Evolutionary conservation across 257 asterid genomes (phyloP).

Genomic region (Thymus mandschuricus): DNA sequence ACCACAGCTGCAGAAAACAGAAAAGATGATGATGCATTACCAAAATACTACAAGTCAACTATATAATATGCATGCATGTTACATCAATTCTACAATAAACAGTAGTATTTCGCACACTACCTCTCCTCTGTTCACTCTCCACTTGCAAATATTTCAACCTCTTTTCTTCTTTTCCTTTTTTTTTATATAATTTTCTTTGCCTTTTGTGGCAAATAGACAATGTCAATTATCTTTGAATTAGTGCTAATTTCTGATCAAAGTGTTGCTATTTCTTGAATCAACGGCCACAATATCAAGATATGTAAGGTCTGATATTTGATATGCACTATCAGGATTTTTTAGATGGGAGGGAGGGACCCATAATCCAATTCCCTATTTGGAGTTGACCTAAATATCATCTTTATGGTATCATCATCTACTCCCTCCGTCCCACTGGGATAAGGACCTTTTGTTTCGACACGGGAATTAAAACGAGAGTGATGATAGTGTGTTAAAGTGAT

Average conservation of each 20-base stretch:
- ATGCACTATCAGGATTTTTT: not conserved
- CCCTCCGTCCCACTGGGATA: too few relatives aligned
- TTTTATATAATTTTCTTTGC: constrained; percentile 1
- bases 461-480: too few relatives aligned
- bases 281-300: not conserved
- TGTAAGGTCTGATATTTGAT: not conserved
- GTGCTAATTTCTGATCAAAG: not conserved
- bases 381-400: constrained; percentile 13
- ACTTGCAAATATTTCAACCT: constrained; percentile 7
- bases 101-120: constrained; percentile 21
- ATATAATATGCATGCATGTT: constrained; percentile 40
- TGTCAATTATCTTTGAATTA: not conserved
- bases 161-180: not conserved
- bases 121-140: constrained; percentile 19
- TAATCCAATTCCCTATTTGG: constrained; percentile 23
- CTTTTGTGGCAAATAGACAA: constrained; percentile 38
- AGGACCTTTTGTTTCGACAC: too few relatives aligned
- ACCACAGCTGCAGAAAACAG: constrained; percentile 25
- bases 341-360: not conserved
- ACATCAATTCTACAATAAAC: constrained; percentile 35
- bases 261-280: not conserved
- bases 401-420: too few relatives aligned
- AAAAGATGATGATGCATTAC: constrained; percentile 53
- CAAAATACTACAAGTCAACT: constrained; percentile 59
- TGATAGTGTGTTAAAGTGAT: too few relatives aligned